Evolutionary conservation across 2,329 filamentous ascomycete species (phyloP).

Genomic region (Clonostachys solani): DNA sequence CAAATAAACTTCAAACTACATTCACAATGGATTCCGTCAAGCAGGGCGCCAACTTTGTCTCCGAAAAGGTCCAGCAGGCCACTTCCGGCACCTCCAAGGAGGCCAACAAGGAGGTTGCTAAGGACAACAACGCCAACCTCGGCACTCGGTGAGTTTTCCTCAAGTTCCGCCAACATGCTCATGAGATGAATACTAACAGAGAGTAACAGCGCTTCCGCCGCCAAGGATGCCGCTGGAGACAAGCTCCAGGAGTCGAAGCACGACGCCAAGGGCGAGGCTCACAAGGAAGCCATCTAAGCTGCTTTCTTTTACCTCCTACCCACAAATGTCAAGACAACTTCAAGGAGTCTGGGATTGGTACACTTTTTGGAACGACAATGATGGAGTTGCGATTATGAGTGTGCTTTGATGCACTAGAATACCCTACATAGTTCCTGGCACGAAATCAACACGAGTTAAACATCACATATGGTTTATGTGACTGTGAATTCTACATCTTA

Average conservation of each 20-base stretch:
- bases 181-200: constrained; percentile 3
- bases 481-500: too few species aligned
- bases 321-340: too few species aligned
- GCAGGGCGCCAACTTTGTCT: constrained; percentile 64
- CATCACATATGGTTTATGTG: neutral
- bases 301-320: neutral
- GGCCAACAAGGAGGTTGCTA: constrained; percentile 65
- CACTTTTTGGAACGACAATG: too few species aligned
- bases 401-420: too few species aligned
- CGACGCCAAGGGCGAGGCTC: constrained; percentile 29
- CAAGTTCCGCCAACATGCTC: neutral
- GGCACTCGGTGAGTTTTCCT: constrained; percentile 42
- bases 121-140: constrained; percentile 49
- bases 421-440: neutral
- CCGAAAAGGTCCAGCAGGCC: constrained; percentile 56
- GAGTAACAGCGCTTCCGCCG: constrained; percentile 32
- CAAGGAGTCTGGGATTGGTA: too few species aligned
- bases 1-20: constrained; percentile 7
- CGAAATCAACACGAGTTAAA: neutral
- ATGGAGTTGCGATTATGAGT: too few species aligned
- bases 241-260: constrained; percentile 37
- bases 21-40: constrained; percentile 47
- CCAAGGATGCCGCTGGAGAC: constrained; percentile 43
- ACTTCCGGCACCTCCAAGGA: constrained; percentile 58
- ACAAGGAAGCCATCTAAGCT: constrained; percentile 34